Evolutionary conservation across 495 filamentous ascomycete genomes (phyloP), one percentile per base, ranked within the genome.

Genomic region (Trichoderma gamsii): DNA sequence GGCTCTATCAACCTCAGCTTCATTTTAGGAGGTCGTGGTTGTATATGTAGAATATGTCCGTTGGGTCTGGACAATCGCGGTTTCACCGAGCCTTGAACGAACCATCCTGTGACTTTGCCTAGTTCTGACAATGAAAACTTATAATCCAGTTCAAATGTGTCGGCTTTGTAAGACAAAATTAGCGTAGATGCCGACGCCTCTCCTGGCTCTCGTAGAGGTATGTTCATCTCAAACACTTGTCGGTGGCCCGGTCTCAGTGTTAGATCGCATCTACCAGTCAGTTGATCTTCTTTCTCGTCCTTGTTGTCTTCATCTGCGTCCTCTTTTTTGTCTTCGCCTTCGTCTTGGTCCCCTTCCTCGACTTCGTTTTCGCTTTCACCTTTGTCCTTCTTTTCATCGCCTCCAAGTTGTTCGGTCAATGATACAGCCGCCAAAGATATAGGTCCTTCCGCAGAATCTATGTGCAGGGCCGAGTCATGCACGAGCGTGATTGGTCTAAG

Each of bases 21-120:
- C 77, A 99, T 88, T 75, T 97, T 98, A 0, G 95, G 95, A 51
- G 95, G 95, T 73, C 95, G 90, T 5, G 94, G 95, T 67, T 92
- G 81, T 43, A 98, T 87, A 63, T 84, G 90, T 41, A 89, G 82
- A 70, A 78, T 70, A 21, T 81, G 79, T 13, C 84, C 79, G 44
- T 85, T 79, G 29, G 72, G 69, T 51, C 83, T 78, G 27, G 82
- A 77, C 4, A 89, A 61, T 43, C 75, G 80, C 70, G 81, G 84
- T 41, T 78, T 79, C 16, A 74, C 76, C 3, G 78, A 70, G 25
- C 77, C 78, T 21, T 82, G 75, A 23, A 82, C 75, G 83, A 88
- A 88, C 86, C 89, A 90, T 1, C 78, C 67, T 41, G 78, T 79
- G 43, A 76, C 72, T 49, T 69, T 74, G 46, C 75, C 79, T 32